Percentiles rank a stretch among this genome's conserved stretches.
Evolutionary conservation across 2,329 filamentous ascomycete species (phyloP).

Genomic region (Beauveria australis): DNA sequence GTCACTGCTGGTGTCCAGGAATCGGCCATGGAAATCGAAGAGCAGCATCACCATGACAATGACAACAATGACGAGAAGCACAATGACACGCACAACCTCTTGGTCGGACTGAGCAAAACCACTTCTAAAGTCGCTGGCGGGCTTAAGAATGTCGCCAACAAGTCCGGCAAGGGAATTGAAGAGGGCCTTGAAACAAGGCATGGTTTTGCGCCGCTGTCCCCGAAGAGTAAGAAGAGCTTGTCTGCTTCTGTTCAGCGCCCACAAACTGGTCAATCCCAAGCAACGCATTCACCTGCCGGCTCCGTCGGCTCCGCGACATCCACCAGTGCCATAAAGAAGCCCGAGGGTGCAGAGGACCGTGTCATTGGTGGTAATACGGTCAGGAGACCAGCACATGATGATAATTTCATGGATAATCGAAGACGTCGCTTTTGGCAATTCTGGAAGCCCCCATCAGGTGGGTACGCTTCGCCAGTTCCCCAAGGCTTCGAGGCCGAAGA

Average conservation of each 20-base stretch:
- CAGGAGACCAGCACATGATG: conserved; percentile 38
- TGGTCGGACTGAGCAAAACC: background rate
- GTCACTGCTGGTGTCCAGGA: conserved; percentile 39
- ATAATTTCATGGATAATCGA: conserved; percentile 40
- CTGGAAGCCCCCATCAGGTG: conserved; percentile 55
- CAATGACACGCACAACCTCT: conserved; percentile 14
- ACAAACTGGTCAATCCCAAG: conserved; percentile 24
- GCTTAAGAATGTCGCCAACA: conserved; percentile 15
- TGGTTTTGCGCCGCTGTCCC: conserved; percentile 34
- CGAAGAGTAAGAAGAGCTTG: conserved; percentile 13
- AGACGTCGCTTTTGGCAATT: conserved; percentile 51
- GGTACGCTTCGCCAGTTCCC: conserved; percentile 53
- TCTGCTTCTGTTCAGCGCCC: conserved; percentile 2
- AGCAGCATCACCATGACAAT: conserved; percentile 13
- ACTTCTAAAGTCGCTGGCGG: background rate
- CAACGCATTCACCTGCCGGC: conserved; percentile 27
- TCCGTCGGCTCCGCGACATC: conserved; percentile 33
- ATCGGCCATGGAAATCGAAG: conserved; percentile 17
- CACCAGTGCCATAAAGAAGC: conserved; percentile 18
- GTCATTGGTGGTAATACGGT: conserved; percentile 38
- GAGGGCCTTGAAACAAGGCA: conserved; percentile 46
- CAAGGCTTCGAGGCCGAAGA: conserved; percentile 42
- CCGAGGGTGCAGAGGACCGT: conserved; percentile 4
- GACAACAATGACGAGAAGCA: conserved; percentile 20
- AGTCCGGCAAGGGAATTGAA: conserved; percentile 42